Percentiles rank a stretch among this genome's conserved stretches.
phyloP scores from a whole-genome alignment of 192 early-diverging fungal species.

The Podila verticillata region DNA sequence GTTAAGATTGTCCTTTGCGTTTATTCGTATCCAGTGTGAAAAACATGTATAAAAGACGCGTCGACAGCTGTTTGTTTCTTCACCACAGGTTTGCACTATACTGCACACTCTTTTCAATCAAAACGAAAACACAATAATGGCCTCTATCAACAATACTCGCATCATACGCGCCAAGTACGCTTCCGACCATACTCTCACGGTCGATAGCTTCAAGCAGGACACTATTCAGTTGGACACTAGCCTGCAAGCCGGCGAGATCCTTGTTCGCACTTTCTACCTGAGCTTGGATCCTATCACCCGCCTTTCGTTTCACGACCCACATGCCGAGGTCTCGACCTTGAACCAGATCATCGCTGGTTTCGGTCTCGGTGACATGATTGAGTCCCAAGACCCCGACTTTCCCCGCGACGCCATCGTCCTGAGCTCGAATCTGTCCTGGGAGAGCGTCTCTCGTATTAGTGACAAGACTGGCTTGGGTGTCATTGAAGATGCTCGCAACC shows the following conservation, averaged over 20 bases:
- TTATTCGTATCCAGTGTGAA: too few relatives aligned
- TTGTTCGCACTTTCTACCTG: constrained; percentile 26
- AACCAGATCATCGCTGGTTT: constrained; percentile 69
- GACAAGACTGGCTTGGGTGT: constrained; percentile 29
- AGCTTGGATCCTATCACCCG: constrained; percentile 13
- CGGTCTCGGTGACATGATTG: constrained; percentile 72
- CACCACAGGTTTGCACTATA: too few relatives aligned
- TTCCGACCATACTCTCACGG: background rate
- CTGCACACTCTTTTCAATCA: too few relatives aligned
- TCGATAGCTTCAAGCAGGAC: constrained; percentile 7
- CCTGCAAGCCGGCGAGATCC: constrained; percentile 17
- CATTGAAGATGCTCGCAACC: constrained; percentile 51
- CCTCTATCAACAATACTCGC: constrained; percentile 16
- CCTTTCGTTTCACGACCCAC: background rate
- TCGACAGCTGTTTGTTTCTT: too few relatives aligned
- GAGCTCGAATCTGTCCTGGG: constrained; percentile 60
- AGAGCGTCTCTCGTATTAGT: constrained; percentile 61
- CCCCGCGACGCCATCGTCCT: constrained; percentile 68
- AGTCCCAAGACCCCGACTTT: constrained; percentile 65
- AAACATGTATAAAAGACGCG: too few relatives aligned
- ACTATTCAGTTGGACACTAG: background rate
- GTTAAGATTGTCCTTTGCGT: too few relatives aligned
- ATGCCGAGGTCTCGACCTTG: constrained; percentile 49
- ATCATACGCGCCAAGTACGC: constrained; percentile 10
- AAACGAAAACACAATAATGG: constrained; percentile 3